phyloP scores from a whole-genome alignment of 129 eudicot genomes.

The Helianthus annuus region HanXRQr2.0-SUNRISE NC_035439.2:31366865-31367364 shows the following conservation, averaged over 20 bases:
- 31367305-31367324: slow-evolving; percentile 50
- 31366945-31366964: too few species aligned
- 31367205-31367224: slow-evolving; percentile 21
- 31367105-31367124: slow-evolving; percentile 29
- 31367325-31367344: slow-evolving; percentile 51
- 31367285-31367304: slow-evolving; percentile 59
- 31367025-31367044: neutral
- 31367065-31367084: neutral
- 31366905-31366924: too few species aligned
- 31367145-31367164: slow-evolving; percentile 43
- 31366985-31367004: too few species aligned
- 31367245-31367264: slow-evolving; percentile 37
- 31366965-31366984: too few species aligned
- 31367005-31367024: too few species aligned
- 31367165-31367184: slow-evolving; percentile 49
- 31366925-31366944: too few species aligned
- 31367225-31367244: slow-evolving; percentile 5
- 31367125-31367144: slow-evolving; percentile 37
- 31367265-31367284: slow-evolving; percentile 37
- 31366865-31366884: too few species aligned
- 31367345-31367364: slow-evolving; percentile 35
- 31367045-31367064: neutral
- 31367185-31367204: slow-evolving; percentile 66
- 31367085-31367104: slow-evolving; percentile 29
- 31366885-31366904: too few species aligned